Conservation (phyloP, 2,329 filamentous ascomycete species). For the Microcera coccophila region DNA sequence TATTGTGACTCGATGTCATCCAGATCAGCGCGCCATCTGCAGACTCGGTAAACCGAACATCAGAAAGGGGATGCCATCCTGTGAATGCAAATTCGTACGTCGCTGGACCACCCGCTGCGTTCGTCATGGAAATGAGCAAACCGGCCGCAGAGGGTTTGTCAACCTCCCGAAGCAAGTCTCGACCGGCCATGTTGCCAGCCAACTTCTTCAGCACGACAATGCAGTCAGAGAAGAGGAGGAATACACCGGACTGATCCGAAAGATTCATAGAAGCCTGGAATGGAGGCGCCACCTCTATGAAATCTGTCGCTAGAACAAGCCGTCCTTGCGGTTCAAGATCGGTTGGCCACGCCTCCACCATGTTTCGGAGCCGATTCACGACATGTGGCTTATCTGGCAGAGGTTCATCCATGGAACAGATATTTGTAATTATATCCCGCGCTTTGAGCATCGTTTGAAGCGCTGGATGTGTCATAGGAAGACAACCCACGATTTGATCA, state of each 20-base stretch:
- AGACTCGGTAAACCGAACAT: conserved; percentile 71
- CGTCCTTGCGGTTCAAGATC: conserved; percentile 71
- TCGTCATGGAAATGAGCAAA: conserved; percentile 60
- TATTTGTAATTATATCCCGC: conserved; percentile 89
- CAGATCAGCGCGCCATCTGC: conserved; percentile 61
- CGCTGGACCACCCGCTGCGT: conserved; percentile 56
- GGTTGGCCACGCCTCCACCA: conserved; percentile 73
- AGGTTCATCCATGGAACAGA: conserved; percentile 84
- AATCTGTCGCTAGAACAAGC: conserved; percentile 76
- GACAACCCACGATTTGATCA: conserved; percentile 84
- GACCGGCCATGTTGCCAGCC: conserved; percentile 61
- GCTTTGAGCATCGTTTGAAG: conserved; percentile 80
- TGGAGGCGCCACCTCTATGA: conserved; percentile 70
- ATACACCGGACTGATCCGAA: conserved; percentile 59
- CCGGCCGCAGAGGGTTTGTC: conserved; percentile 71
- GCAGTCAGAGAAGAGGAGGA: conserved; percentile 81
- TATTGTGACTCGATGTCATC: conserved; percentile 61
- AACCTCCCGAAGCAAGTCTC: conserved; percentile 76
- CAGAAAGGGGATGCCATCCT: conserved; percentile 65
- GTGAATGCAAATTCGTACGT: conserved; percentile 71
- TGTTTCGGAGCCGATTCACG: conserved; percentile 67
- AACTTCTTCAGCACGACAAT: conserved; percentile 73
- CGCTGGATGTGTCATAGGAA: conserved; percentile 82
- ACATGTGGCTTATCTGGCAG: conserved; percentile 68
- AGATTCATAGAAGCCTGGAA: conserved; percentile 48